phyloP scores from a whole-genome alignment of 345 rosid species.

The Populus euphratica region DNA sequence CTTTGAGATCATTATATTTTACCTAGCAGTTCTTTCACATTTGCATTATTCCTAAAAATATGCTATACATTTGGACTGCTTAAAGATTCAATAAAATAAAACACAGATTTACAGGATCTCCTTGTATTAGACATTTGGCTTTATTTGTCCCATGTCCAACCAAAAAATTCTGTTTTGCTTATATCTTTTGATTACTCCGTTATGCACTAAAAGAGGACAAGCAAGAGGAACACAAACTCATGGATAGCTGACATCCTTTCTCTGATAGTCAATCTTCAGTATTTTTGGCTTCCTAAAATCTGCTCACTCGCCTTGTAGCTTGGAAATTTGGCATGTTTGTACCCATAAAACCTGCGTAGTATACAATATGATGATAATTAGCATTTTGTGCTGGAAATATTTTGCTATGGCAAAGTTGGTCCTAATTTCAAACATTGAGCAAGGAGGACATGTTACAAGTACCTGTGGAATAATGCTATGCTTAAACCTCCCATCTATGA shows the following conservation, averaged over 20 bases:
- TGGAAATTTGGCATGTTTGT: background rate
- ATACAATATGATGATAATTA: no score
- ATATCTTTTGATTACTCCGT: background rate
- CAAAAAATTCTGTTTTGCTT: background rate
- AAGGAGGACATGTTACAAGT: no score
- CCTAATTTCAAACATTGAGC: no score
- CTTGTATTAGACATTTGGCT: background rate
- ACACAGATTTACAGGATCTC: background rate
- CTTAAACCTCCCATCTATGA: background rate
- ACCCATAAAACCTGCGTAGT: no score
- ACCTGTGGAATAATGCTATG: background rate
- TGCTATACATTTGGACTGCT: background rate
- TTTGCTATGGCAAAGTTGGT: constrained; percentile 11
- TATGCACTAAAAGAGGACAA: no score
- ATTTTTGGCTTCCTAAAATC: background rate
- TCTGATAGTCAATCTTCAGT: no score
- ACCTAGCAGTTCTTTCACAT: background rate
- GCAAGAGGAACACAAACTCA: no score
- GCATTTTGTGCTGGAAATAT: no score
- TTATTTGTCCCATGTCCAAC: background rate
- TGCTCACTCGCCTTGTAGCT: background rate
- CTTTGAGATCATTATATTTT: background rate
- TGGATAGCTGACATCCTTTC: no score
- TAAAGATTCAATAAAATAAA: background rate
- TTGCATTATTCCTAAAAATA: background rate